Conservation (phyloP, 306 rosid species). For the Trifolium pratense region DNA sequence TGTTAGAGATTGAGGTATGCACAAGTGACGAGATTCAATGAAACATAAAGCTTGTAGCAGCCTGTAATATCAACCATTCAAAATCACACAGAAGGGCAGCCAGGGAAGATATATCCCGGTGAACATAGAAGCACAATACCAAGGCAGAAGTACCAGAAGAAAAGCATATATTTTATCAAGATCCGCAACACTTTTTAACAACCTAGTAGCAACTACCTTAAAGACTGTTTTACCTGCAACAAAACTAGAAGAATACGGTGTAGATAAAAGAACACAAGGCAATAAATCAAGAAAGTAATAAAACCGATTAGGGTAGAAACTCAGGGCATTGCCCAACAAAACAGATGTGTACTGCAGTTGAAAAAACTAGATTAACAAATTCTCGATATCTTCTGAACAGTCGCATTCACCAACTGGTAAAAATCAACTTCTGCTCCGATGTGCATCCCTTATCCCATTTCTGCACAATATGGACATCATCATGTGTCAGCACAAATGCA, state of each 20-base stretch:
- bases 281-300: conserved; percentile 60
- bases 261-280: conserved; percentile 50
- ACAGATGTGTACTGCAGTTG: conserved; percentile 62
- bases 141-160: conserved; percentile 80
- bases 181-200: conserved; percentile 50
- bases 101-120: conserved; percentile 63
- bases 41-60: conserved; percentile 62
- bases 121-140: conserved; percentile 66
- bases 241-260: conserved; percentile 55
- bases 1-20: conserved; percentile 54
- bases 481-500: conserved; percentile 35
- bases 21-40: conserved; percentile 64
- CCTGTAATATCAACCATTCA: conserved; percentile 73
- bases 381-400: conserved; percentile 51
- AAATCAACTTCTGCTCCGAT: conserved; percentile 76
- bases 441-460: conserved; percentile 75
- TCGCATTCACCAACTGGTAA: conserved; percentile 32
- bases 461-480: conserved; percentile 50
- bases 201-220: conserved; percentile 44
- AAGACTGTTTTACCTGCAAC: conserved; percentile 45
- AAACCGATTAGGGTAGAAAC: conserved; percentile 72
- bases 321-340: conserved; percentile 71
- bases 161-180: conserved; percentile 69
- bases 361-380: conserved; percentile 64
- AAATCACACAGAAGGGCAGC: conserved; percentile 69